Conservation (phyloP, 148 eudicot genomes). For the Persicaria tinctoria region DNA sequence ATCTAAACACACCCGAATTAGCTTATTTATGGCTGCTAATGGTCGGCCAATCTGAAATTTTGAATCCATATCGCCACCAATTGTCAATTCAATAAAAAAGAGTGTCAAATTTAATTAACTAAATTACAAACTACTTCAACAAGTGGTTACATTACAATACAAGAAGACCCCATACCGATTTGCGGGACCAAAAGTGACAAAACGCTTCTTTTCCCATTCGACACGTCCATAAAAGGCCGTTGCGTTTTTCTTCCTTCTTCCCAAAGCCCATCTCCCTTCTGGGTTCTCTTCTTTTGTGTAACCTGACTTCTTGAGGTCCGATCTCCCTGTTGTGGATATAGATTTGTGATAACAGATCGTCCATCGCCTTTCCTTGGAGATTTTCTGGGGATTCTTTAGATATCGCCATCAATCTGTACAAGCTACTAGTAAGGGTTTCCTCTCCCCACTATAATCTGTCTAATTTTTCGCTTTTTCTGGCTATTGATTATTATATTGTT, state of each 20-base stretch:
- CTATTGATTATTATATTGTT: neutral
- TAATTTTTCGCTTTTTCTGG: neutral
- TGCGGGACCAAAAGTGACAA: neutral
- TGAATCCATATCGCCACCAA: neutral
- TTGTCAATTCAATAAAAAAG: neutral
- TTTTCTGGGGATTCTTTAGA: neutral
- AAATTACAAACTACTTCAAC: neutral
- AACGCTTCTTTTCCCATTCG: neutral
- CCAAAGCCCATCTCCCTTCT: neutral
- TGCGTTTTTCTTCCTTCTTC: neutral
- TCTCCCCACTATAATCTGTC: neutral
- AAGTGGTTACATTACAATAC: no score
- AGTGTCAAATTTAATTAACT: neutral
- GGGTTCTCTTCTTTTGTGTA: neutral
- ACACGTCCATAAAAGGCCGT: neutral
- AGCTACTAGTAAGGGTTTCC: neutral
- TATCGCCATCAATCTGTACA: neutral
- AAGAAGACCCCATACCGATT: neutral
- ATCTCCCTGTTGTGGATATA: neutral
- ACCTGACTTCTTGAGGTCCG: neutral
- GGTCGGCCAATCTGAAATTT: no score
- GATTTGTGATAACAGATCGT: neutral
- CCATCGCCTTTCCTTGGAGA: neutral
- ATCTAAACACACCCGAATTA: no score
- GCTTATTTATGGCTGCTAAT: no score